Evolutionary conservation across 768 basidiomycete species (phyloP).

Genomic region (Suillus luteus): DNA sequence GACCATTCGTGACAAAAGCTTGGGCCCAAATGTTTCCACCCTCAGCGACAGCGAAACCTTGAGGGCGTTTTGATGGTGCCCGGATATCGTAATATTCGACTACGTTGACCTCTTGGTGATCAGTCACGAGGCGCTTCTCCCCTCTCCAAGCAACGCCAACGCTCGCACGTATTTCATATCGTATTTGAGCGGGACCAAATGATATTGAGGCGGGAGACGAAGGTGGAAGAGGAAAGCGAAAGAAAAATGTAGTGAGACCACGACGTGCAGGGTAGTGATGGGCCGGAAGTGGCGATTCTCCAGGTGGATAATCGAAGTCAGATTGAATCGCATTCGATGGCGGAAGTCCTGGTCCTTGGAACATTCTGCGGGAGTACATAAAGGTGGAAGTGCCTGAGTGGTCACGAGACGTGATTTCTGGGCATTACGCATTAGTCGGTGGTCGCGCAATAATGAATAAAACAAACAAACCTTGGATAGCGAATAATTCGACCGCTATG

Average conservation of each 20-base stretch:
- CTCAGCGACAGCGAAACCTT: constrained; percentile 70
- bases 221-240: constrained; percentile 69
- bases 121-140: constrained; percentile 67
- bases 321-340: constrained; percentile 82
- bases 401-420: constrained; percentile 76
- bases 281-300: constrained; percentile 60
- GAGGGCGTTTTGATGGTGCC: constrained; percentile 42
- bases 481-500: constrained; percentile 79
- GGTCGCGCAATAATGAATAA: constrained; percentile 6
- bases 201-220: constrained; percentile 70
- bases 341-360: constrained; percentile 80
- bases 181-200: constrained; percentile 69
- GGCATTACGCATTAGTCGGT: constrained; percentile 13
- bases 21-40: constrained; percentile 80
- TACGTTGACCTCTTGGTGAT: constrained; percentile 61
- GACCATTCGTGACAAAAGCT: constrained; percentile 61
- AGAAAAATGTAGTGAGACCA: constrained; percentile 77
- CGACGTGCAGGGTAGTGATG: constrained; percentile 74
- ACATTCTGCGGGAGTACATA: constrained; percentile 66
- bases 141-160: constrained; percentile 77
- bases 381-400: constrained; percentile 82
- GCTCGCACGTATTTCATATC: constrained; percentile 74
- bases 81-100: constrained; percentile 52
- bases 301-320: constrained; percentile 48
- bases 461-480: constrained; percentile 57